Base-by-base conservation (phyloP, 2,329 filamentous ascomycete species). In the Cadophora sp. region DNA sequence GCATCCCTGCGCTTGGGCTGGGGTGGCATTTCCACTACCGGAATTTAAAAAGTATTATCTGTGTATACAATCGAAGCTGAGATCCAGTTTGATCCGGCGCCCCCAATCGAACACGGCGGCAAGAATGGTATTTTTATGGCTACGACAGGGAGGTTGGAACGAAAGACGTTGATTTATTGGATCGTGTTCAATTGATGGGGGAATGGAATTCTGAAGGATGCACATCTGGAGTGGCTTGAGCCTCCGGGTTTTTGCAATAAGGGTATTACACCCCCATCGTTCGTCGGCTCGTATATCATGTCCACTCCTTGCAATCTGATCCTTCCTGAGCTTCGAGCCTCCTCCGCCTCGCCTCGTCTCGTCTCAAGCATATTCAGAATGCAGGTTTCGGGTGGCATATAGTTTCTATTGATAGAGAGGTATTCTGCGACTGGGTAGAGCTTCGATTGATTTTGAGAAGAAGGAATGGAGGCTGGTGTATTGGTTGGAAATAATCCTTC, bases 191-290 rank as follows among this genome's bases (percentile, higher is more conserved):
- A 22, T 37, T 37, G n/a, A 58, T 58, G 55, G 53, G 6, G 6
- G 34, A 9, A 31, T 9, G 6, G 34, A 9, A 31, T 9, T 14
- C 16, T 7, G n/a, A 37, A 58, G 19, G 29, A 58, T 48, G 22
- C 8, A 5, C 6, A 22, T 37, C 55, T 48, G 31, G 19, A 4
- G 55, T 31, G 55, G 55, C 29, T 58, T 58, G 22, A 58, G 31
- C 31, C 55, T 37, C 55, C 55, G 31, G 29, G 29, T 37, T 58
- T 58, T 58, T 58, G 31, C 29, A 58, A 58, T 58, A 58, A 58
- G 55, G 55, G 55, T 58, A 58, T 58, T 37, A 58, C 55, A 37
- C n/a, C 55, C 55, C 55, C 55, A 58, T 37, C 55, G 29, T 58
- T 37, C 55, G 29, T 16, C 55, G 29, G 55, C 55, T 58, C 55